These are phyloP conservation scores for Geotrichum histeridarum DNA, from an alignment of 1,139 yeast genomes.

Conservation along the genomic window DNA sequence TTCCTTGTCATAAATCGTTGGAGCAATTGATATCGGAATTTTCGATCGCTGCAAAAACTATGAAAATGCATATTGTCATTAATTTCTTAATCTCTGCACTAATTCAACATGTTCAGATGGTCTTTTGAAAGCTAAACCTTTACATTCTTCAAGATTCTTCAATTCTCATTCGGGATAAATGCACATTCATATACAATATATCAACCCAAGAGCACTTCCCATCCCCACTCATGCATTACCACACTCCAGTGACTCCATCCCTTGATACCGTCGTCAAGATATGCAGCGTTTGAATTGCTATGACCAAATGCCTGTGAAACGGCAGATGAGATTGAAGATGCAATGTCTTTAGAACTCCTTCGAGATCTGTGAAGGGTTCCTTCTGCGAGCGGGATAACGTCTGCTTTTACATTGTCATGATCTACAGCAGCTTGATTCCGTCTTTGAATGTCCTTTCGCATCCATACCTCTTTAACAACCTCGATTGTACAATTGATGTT, in stretches of 20 bases:
- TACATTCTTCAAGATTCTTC: too few relatives aligned
- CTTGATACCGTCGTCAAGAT: conserved; percentile 42
- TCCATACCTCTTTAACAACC: conserved; percentile 69
- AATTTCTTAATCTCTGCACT: too few relatives aligned
- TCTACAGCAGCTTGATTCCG: conserved; percentile 14
- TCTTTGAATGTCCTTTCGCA: conserved; percentile 46
- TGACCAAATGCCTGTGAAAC: conserved; percentile 42
- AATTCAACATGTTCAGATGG: too few relatives aligned
- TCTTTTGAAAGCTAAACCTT: too few relatives aligned
- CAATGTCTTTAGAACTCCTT: conserved; percentile 29
- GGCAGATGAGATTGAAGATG: conserved; percentile 42
- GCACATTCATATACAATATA: too few relatives aligned
- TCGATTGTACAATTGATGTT: conserved; percentile 61
- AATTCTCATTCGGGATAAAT: too few relatives aligned
- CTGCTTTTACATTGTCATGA: background rate
- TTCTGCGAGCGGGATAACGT: background rate
- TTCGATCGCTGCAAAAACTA: too few relatives aligned
- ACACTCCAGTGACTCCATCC: conserved; percentile 63
- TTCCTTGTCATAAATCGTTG: too few relatives aligned
- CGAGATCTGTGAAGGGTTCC: conserved; percentile 20
- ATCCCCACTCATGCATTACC: conserved; percentile 69
- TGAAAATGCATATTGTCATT: too few relatives aligned
- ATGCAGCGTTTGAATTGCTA: conserved; percentile 28
- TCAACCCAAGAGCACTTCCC: conserved; percentile 55
- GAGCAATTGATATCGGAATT: too few relatives aligned